Conservation (phyloP, 148 eudicot species). For the Dysphania ambrosioides region DNA sequence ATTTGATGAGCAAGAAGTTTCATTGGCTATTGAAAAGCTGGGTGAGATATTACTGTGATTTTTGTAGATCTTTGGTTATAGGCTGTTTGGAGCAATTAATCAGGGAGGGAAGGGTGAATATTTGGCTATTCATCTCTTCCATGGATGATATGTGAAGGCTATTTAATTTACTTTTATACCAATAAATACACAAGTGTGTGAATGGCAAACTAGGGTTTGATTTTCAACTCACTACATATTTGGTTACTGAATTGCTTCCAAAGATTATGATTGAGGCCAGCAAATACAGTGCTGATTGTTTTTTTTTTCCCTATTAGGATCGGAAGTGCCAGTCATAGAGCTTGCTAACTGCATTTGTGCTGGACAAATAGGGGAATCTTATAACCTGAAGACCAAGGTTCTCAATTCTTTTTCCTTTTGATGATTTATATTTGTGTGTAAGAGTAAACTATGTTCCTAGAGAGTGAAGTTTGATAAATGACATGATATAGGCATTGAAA, state of each 20-base stretch:
- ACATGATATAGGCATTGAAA: neutral
- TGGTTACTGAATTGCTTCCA: neutral
- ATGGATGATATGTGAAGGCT: neutral
- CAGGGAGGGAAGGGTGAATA: too few species aligned
- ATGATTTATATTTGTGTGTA: neutral
- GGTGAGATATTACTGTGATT: slow-evolving; percentile 42
- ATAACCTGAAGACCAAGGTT: slow-evolving; percentile 44
- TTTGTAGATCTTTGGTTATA: neutral
- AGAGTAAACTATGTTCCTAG: neutral
- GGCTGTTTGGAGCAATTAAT: neutral
- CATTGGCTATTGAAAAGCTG: slow-evolving; percentile 72
- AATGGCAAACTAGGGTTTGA: neutral
- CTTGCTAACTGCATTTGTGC: slow-evolving; percentile 78
- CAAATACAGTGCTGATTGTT: neutral
- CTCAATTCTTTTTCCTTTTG: slow-evolving; percentile 3
- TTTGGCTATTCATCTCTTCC: neutral
- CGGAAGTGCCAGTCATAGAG: slow-evolving; percentile 56
- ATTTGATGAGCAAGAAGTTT: slow-evolving; percentile 78
- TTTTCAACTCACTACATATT: neutral
- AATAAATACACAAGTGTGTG: neutral
- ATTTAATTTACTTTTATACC: neutral
- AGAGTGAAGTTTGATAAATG: neutral
- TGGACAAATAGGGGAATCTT: slow-evolving; percentile 40
- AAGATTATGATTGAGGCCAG: neutral
- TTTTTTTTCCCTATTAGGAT: slow-evolving; percentile 44